Conservation (phyloP, 495 filamentous ascomycete species). For the Lophiotrema nucula region DNA sequence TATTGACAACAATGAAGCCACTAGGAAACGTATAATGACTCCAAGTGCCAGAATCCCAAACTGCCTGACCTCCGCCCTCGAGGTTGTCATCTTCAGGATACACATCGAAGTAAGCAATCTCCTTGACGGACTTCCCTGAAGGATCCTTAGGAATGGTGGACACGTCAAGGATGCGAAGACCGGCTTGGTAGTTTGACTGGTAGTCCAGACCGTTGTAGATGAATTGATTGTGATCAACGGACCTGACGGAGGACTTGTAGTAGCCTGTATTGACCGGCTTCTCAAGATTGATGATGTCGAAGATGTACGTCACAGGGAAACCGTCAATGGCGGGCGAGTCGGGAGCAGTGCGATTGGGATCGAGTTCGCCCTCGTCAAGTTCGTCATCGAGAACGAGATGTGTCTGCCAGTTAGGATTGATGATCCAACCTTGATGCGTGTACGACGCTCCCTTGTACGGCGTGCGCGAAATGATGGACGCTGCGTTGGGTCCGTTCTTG, state of each 20-base stretch:
- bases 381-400: slow-evolving; percentile 62
- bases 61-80: slow-evolving; percentile 46
- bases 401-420: slow-evolving; percentile 51
- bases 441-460: slow-evolving; percentile 57
- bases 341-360: slow-evolving; percentile 4
- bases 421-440: slow-evolving; percentile 63
- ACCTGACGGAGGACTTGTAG: slow-evolving; percentile 49
- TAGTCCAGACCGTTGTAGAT: slow-evolving; percentile 52
- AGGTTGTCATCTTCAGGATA: slow-evolving; percentile 57
- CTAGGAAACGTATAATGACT: slow-evolving; percentile 53
- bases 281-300: slow-evolving; percentile 33
- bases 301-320: slow-evolving; percentile 36
- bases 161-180: slow-evolving; percentile 57
- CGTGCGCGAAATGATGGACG: slow-evolving; percentile 52
- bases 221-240: slow-evolving; percentile 64
- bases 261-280: slow-evolving; percentile 50
- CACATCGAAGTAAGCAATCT: slow-evolving; percentile 59
- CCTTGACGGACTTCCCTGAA: slow-evolving; percentile 49
- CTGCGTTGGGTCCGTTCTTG: slow-evolving; percentile 43
- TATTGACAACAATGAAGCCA: slow-evolving; percentile 58
- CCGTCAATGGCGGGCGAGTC: slow-evolving; percentile 36
- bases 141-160: slow-evolving; percentile 52
- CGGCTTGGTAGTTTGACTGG: slow-evolving; percentile 59
- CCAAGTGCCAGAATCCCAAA: slow-evolving; percentile 57
- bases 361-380: slow-evolving; percentile 52